Percentiles rank a stretch among this genome's conserved stretches.
These are phyloP conservation scores for Astrothelium macrocarpum DNA, from an alignment of 495 filamentous ascomycete genomes.

Conservation along the genomic window DNA sequence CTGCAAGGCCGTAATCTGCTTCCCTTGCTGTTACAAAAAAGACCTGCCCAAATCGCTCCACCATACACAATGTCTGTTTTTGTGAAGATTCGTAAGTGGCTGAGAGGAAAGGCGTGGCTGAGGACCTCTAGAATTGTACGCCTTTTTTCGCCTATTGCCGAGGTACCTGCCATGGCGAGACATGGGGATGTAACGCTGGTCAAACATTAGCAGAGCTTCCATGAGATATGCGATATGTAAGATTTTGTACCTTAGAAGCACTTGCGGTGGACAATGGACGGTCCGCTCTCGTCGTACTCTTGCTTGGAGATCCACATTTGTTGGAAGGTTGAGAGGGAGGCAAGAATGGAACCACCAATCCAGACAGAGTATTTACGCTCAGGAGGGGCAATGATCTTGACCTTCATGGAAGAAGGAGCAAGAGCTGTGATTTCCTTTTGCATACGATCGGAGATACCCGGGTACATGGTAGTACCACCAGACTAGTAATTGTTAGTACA, in stretches of 20 bases:
- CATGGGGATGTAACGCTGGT: neutral
- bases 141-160: neutral
- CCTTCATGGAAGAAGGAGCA: slow-evolving; percentile 88
- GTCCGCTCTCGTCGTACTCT: slow-evolving; percentile 99
- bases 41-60: neutral
- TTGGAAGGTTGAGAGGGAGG: slow-evolving; percentile 99
- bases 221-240: slow-evolving; percentile 5
- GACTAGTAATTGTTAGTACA: slow-evolving; percentile 46
- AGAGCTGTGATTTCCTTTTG: slow-evolving; percentile 99
- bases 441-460: slow-evolving; percentile 99
- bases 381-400: slow-evolving; percentile 69
- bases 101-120: neutral
- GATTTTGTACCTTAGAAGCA: slow-evolving; percentile 75
- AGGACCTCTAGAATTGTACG: neutral
- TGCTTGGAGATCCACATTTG: slow-evolving; percentile 99
- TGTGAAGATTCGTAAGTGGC: neutral
- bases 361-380: slow-evolving; percentile 89
- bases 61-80: neutral
- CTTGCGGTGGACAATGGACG: slow-evolving; percentile 99
- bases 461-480: slow-evolving; percentile 99
- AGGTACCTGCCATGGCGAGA: neutral
- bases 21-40: neutral
- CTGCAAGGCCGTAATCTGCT: neutral
- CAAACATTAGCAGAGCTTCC: slow-evolving; percentile 9
- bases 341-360: slow-evolving; percentile 99